Percentiles rank a stretch among this genome's conserved stretches.
These are phyloP conservation scores for Kluyveromyces sp. DNA, from an alignment of 1,139 yeast species.

Conservation along the genomic window DNA sequence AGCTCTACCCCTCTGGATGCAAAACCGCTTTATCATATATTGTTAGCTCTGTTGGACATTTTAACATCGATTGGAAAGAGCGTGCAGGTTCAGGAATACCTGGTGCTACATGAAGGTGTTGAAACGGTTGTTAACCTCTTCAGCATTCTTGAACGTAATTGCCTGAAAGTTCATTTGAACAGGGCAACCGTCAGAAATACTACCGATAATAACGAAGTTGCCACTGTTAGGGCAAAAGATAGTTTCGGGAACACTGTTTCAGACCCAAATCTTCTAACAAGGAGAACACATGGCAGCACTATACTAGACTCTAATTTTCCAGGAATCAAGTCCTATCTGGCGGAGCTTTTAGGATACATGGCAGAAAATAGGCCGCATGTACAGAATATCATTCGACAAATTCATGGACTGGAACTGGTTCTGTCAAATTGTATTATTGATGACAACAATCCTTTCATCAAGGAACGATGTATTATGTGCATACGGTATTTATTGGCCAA, in stretches of 20 bases:
- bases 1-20: conserved; percentile 19
- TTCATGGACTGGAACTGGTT: conserved; percentile 64
- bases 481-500: conserved; percentile 57
- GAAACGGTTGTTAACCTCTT: conserved; percentile 41
- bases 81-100: conserved; percentile 46
- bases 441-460: conserved; percentile 79
- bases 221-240: conserved; percentile 28
- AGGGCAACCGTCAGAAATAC: conserved; percentile 16
- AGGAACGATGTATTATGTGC: conserved; percentile 78
- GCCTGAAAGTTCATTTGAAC: conserved; percentile 33
- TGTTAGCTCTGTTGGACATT: conserved; percentile 39
- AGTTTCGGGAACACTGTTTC: conserved; percentile 26
- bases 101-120: conserved; percentile 46
- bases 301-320: conserved; percentile 43
- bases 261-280: conserved; percentile 14
- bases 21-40: conserved; percentile 14
- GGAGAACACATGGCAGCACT: conserved; percentile 18
- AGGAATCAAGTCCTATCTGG: conserved; percentile 49
- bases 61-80: conserved; percentile 45
- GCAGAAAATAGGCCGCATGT: conserved; percentile 44
- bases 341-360: conserved; percentile 55
- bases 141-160: conserved; percentile 42
- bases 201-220: conserved; percentile 7
- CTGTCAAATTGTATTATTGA: conserved; percentile 82
- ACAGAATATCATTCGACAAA: conserved; percentile 61